Base-by-base conservation (phyloP, 805 yeast genomes). In the Scheffersomyces stipitis region DNA sequence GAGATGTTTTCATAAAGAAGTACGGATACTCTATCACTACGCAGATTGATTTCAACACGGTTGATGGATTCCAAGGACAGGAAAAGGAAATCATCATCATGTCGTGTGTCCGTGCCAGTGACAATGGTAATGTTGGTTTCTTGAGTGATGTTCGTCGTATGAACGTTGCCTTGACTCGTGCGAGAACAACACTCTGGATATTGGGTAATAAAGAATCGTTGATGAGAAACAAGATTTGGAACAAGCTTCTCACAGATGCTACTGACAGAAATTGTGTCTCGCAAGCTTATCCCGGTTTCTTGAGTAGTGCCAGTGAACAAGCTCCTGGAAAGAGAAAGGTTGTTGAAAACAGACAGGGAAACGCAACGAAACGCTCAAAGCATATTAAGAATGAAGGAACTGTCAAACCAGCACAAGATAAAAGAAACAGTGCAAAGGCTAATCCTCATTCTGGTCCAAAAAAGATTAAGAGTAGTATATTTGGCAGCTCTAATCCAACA, bases 81-180 rank as follows among this genome's bases (percentile, higher is more conserved):
- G 99, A 93, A 56, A 93, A 91, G 60, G 97, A 91, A 45, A 79
- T 93, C 31, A 87, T 93, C 44, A 77, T 93, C 33, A 83, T 93
- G 71, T 89, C 98, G 0, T 91, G 98, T 77, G 99, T 93, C 3
- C 77, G 99, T 51, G 96, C 98, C 0, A 69, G 73, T 42, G 83
- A 80, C 32, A 69, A 75, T 10, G 76, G 73, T 6, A 65, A 73
- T 16, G 87, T 91, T 41, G 99, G 98, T 13, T 93, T 93, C 63
- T 73, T 93, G 57, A 82, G 84, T 31, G 99, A 93, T 62, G 75
- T 82, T 26, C 76, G 99, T 45, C 86, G 99, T 68, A 87, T 93
- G 96, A 93, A 93, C 60, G 99, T 93, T 36, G 98, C 96, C 0
- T 65, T 93, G 26, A 91, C 98, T 1, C 85, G 99, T 67, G 97